These are phyloP conservation scores for Plasmodium ovale DNA, from an alignment of 169 alveolate species.

Conservation along the genomic window DNA sequence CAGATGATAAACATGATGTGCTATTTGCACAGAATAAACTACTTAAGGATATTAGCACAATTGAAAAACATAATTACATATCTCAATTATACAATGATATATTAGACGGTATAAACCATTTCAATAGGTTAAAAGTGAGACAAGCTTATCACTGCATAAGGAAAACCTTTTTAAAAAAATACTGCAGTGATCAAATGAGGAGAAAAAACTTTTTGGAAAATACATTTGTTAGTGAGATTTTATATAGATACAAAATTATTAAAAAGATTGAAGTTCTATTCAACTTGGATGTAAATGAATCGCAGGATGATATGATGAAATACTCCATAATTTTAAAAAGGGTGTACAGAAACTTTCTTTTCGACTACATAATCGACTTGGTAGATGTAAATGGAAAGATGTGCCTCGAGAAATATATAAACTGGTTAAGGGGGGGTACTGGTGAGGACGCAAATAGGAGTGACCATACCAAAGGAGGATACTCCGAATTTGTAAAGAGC, in stretches of 20 bases:
- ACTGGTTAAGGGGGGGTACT: background rate
- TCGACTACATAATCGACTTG: slow-evolving; percentile 44
- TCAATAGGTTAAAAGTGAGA: slow-evolving; percentile 22
- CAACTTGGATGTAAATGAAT: slow-evolving; percentile 4
- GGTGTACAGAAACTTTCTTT: slow-evolving; percentile 6
- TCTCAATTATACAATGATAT: slow-evolving; percentile 48
- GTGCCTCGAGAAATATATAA: background rate
- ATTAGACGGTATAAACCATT: slow-evolving; percentile 30
- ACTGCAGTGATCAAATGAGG: background rate
- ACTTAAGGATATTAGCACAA: background rate
- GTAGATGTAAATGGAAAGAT: slow-evolving; percentile 40
- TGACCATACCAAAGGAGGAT: background rate
- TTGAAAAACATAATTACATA: slow-evolving; percentile 11
- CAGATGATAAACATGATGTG: slow-evolving; percentile 1
- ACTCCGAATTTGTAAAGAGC: background rate
- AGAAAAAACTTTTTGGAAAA: slow-evolving; percentile 32
- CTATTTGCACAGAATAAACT: slow-evolving; percentile 1
- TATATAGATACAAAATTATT: slow-evolving; percentile 65
- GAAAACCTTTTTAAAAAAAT: slow-evolving; percentile 22
- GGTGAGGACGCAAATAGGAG: background rate
- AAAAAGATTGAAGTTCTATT: slow-evolving; percentile 45
- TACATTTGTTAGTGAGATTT: slow-evolving; percentile 51
- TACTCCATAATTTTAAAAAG: slow-evolving; percentile 36
- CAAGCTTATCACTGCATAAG: slow-evolving; percentile 22
- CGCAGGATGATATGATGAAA: slow-evolving; percentile 2